Evolutionary conservation across 129 eudicot species (phyloP), one percentile per base, ranked within the genome.

Genomic region (Artemisia tridentata): DNA sequence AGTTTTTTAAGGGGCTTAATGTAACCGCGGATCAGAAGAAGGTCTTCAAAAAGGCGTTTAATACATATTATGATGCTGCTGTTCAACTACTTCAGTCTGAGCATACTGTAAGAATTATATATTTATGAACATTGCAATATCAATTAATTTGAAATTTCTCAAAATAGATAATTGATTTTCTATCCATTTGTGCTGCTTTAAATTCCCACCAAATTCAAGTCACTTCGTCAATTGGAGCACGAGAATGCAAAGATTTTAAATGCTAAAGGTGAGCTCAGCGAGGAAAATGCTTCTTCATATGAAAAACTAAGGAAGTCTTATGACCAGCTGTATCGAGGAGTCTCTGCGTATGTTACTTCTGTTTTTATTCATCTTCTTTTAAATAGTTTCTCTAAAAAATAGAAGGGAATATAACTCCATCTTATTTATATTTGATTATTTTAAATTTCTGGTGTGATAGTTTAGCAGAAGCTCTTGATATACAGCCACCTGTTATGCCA

Each of bases 401-500:
- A 47, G 10, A 56, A 75, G 50, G 43, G 51, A 47, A 46, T 19
- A 13, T 25, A 54, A 71, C 18, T 16, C 20, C 59, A n/a, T 71
- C 15, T 12, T 72, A 55, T 25, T 71, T 13, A 50, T 62, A 1
- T 60, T 56, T 73, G 50, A 65, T 46, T 59, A 8, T 49, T 31
- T 18, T 13, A 48, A 19, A 48, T 38, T 61, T 41, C 60, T 60
- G 51, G 2, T 69, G 67, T 63, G 79, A 64, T 77, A 92, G 98
- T 65, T 85, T 92, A 79, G 98, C 98, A 11, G 98, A 92, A 85
- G 95, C 98, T 45, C 96, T 92, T 48, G 98, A 92, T 72, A 89
- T 85, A 89, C 95, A 86, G 71, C 96, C 98, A 74, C 98, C 96
- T 11, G 92, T 76, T 70, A 89, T 92, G 98, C 96, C 98, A 21